phyloP scores from a whole-genome alignment of 78 protist species.

The Polysphondylium violaceum region DNA sequence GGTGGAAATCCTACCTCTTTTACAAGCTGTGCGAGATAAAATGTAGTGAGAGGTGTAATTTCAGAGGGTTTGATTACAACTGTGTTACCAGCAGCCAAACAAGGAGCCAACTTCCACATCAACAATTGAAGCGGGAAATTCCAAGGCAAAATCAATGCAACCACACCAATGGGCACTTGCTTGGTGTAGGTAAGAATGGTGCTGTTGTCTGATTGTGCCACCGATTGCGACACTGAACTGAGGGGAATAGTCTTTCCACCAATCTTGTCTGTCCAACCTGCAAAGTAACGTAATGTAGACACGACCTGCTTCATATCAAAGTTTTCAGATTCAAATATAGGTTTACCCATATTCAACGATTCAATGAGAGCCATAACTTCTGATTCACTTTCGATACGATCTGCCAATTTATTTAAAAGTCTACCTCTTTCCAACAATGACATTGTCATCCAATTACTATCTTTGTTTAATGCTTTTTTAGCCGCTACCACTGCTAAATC shows the following conservation, averaged over 20 bases:
- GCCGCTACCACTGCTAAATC: slow-evolving; percentile 85
- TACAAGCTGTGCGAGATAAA: slow-evolving; percentile 78
- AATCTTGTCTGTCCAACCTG: slow-evolving; percentile 92
- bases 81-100: slow-evolving; percentile 93
- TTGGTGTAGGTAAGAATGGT: slow-evolving; percentile 33
- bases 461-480: slow-evolving; percentile 55
- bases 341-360: slow-evolving; percentile 82
- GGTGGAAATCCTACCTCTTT: slow-evolving; percentile 95
- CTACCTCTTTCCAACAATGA: slow-evolving; percentile 21
- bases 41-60: slow-evolving; percentile 92
- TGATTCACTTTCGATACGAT: slow-evolving; percentile 63
- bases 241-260: slow-evolving; percentile 66
- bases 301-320: slow-evolving; percentile 56
- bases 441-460: slow-evolving; percentile 44
- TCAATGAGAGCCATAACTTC: slow-evolving; percentile 80
- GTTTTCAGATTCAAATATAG: slow-evolving; percentile 36
- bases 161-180: slow-evolving; percentile 87
- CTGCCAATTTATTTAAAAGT: slow-evolving; percentile 79
- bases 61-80: slow-evolving; percentile 95
- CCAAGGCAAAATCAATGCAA: slow-evolving; percentile 87
- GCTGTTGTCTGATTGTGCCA: background rate
- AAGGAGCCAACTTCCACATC: slow-evolving; percentile 90
- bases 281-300: slow-evolving; percentile 81
- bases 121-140: slow-evolving; percentile 86
- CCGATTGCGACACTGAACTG: slow-evolving; percentile 3